phyloP scores from a whole-genome alignment of 2,329 filamentous ascomycete genomes.

The Claviceps maximensis region DNA sequence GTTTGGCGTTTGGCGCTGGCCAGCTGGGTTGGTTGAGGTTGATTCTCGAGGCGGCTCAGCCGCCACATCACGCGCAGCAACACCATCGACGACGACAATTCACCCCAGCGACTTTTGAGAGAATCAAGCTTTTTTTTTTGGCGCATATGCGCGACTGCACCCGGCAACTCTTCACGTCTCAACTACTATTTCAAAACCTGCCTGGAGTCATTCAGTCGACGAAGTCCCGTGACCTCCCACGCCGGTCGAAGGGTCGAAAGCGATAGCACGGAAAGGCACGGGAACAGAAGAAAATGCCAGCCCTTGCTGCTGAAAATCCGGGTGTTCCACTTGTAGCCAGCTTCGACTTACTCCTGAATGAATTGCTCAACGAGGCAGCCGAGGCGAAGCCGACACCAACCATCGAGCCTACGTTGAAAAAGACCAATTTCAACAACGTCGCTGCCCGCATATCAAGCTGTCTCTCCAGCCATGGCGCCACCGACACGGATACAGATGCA shows the following conservation, averaged over 20 bases:
- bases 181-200: background rate
- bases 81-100: background rate
- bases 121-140: too few relatives aligned
- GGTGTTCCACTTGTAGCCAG: constrained; percentile 39
- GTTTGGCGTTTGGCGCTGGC: too few relatives aligned
- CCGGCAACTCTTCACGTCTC: background rate
- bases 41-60: too few relatives aligned
- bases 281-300: constrained; percentile 36
- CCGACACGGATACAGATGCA: constrained; percentile 14
- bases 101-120: background rate
- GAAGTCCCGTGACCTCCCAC: background rate
- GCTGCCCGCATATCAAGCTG: constrained; percentile 29
- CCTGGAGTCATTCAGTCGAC: background rate
- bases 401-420: constrained; percentile 64
- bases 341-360: constrained; percentile 39
- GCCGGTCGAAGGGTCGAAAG: background rate
- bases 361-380: constrained; percentile 46
- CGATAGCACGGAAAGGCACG: background rate
- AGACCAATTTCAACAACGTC: constrained; percentile 47
- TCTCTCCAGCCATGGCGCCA: constrained; percentile 14
- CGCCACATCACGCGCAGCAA: background rate
- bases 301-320: constrained; percentile 29
- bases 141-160: background rate
- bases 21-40: too few relatives aligned
- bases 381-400: constrained; percentile 42